phyloP scores from a whole-genome alignment of 108 stramenopile species.

The Ochromonas danica region DNA sequence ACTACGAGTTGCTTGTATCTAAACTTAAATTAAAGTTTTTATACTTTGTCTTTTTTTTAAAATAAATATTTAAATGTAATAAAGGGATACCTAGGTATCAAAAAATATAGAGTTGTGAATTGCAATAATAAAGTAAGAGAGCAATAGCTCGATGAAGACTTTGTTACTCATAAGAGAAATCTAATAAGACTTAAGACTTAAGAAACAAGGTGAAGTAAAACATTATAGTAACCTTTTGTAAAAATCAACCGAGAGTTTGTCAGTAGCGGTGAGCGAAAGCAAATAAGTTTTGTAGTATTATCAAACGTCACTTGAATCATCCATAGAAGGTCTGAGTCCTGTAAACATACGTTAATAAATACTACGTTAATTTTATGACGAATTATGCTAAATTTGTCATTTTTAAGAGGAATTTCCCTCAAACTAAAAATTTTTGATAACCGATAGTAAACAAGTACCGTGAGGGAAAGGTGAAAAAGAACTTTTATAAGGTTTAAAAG shows the following conservation, averaged over 20 bases:
- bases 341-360: conserved; percentile 36
- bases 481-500: conserved; percentile 41
- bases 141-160: conserved; percentile 5
- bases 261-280: conserved; percentile 44
- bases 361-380: not conserved
- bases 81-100: conserved; percentile 1
- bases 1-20: conserved; percentile 30
- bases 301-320: not conserved
- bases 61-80: conserved; percentile 17
- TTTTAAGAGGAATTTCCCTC: conserved; percentile 26
- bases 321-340: conserved; percentile 31
- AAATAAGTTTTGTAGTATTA: conserved; percentile 34
- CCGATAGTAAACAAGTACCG: conserved; percentile 55
- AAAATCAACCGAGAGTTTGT: conserved; percentile 39
- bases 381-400: conserved; percentile 33
- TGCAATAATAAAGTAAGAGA: conserved; percentile 18
- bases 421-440: conserved; percentile 46
- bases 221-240: conserved; percentile 36
- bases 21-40: conserved; percentile 28
- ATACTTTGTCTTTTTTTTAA: conserved; percentile 29
- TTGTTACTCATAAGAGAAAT: conserved; percentile 41
- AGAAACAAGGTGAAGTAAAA: conserved; percentile 37
- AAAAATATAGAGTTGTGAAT: conserved; percentile 27
- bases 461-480: conserved; percentile 53
- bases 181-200: conserved; percentile 38